Evolutionary conservation across 164 flowering plant species (phyloP).

Genomic region (Brasenia schreberi): DNA sequence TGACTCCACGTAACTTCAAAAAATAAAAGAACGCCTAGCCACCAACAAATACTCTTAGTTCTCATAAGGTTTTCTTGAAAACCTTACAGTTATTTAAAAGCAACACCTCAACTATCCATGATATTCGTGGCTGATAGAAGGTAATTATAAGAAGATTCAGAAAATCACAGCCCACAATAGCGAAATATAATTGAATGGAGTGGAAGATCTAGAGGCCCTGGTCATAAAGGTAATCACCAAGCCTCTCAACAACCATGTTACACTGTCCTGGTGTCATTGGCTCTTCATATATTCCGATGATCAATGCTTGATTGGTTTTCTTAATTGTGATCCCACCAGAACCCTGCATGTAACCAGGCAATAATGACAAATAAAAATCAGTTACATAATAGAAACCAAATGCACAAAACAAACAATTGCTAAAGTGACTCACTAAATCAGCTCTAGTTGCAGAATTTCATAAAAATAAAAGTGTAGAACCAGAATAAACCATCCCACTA

Average conservation of each 20-base stretch:
- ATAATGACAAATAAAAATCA: no score
- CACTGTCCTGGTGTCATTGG: conserved; percentile 17
- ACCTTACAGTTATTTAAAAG: not conserved
- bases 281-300: conserved; percentile 4
- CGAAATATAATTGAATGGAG: not conserved
- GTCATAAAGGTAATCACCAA: conserved; percentile 3
- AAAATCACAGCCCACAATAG: not conserved
- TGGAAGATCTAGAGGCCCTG: conserved; percentile 2
- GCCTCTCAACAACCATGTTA: conserved; percentile 14
- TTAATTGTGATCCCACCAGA: conserved; percentile 6
- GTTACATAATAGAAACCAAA: not conserved
- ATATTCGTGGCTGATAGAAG: not conserved
- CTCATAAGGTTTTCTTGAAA: not conserved
- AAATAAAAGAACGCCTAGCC: not conserved
- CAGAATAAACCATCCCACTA: no score
- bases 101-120: not conserved
- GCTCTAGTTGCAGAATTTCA: no score
- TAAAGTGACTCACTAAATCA: no score
- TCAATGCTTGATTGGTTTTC: conserved; percentile 6
- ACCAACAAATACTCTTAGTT: not conserved
- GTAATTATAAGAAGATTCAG: not conserved
- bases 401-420: not conserved
- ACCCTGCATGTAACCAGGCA: conserved; percentile 2
- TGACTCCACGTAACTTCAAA: no score
- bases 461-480: no score